Percentiles rank a stretch among this genome's conserved stretches.
Evolutionary conservation across 1,284 basidiomycete species (phyloP).

Genomic region (Coriolopsis trogii): DNA sequence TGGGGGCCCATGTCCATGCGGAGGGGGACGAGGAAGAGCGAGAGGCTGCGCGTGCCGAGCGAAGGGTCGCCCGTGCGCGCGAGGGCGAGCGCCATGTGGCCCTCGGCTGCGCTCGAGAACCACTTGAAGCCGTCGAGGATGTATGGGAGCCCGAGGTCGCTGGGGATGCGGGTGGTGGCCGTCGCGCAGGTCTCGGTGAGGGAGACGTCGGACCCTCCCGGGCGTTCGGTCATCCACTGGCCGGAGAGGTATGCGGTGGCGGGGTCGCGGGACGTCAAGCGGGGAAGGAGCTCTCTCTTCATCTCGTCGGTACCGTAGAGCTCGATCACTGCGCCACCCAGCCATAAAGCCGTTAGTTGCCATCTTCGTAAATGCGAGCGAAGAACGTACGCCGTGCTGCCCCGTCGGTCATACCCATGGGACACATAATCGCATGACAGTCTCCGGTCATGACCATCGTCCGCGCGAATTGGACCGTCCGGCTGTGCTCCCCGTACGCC

Average conservation of each 20-base stretch:
- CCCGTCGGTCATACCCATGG: constrained; percentile 79
- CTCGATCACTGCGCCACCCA: constrained; percentile 64
- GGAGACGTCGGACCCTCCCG: constrained; percentile 79
- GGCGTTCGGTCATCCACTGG: constrained; percentile 85
- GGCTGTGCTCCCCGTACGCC: constrained; percentile 55
- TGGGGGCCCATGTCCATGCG: no score
- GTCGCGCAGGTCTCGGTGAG: constrained; percentile 70
- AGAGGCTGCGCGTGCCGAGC: constrained; percentile 62
- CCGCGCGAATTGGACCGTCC: constrained; percentile 65
- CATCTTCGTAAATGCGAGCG: background rate
- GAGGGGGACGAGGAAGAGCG: constrained; percentile 71
- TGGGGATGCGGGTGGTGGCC: constrained; percentile 31
- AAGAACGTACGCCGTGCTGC: constrained; percentile 51
- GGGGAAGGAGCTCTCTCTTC: constrained; percentile 58
- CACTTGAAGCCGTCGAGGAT: constrained; percentile 74
- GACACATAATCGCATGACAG: constrained; percentile 66
- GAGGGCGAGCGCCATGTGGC: constrained; percentile 68
- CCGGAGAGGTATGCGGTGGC: constrained; percentile 68
- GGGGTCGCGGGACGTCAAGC: constrained; percentile 63
- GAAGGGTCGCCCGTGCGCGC: constrained; percentile 61
- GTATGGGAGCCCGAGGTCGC: constrained; percentile 52
- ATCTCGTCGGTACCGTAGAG: constrained; percentile 60
- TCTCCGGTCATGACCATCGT: constrained; percentile 60
- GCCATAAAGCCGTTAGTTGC: no score
- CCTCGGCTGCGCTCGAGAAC: constrained; percentile 85